phyloP scores from a whole-genome alignment of 371 early-diverging fungal genomes.

The Syncephalastrum racemosum region DNA sequence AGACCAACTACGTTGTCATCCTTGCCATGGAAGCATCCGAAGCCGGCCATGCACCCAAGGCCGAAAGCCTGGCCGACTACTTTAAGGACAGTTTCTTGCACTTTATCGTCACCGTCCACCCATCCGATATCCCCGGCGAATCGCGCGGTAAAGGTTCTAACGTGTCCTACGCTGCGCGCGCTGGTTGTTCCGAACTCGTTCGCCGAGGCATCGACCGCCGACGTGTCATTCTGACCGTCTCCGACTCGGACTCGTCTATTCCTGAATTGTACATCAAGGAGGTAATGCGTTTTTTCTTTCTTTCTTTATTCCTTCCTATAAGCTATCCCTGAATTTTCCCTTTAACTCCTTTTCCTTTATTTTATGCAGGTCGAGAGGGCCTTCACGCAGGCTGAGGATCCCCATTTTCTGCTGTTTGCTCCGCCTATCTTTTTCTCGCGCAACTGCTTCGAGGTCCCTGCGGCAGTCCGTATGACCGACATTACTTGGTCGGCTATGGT shows the following conservation, averaged over 20 bases:
- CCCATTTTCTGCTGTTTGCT: constrained; percentile 54
- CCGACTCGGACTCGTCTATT: constrained; percentile 42
- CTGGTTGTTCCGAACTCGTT: constrained; percentile 29
- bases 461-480: constrained; percentile 75
- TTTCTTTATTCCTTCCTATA: not conserved
- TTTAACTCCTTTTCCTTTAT: not conserved
- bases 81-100: constrained; percentile 62
- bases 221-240: constrained; percentile 56
- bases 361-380: constrained; percentile 22
- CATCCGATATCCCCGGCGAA: constrained; percentile 62
- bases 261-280: constrained; percentile 30
- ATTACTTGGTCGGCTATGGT: constrained; percentile 79
- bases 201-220: constrained; percentile 32
- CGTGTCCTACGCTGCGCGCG: constrained; percentile 65
- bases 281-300: not conserved
- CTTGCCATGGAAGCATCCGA: constrained; percentile 77
- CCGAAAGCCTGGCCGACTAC: constrained; percentile 42
- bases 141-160: constrained; percentile 74
- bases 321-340: too few relatives aligned
- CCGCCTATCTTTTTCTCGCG: constrained; percentile 80
- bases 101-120: constrained; percentile 69
- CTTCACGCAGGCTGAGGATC: constrained; percentile 23
- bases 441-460: constrained; percentile 71
- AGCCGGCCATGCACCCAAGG: constrained; percentile 51
- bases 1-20: constrained; percentile 49